Percentiles rank a stretch among this genome's conserved stretches.
These are phyloP conservation scores for Geotrichum klebahnii DNA, from an alignment of 1,139 yeast genomes.

Conservation along the genomic window DNA sequence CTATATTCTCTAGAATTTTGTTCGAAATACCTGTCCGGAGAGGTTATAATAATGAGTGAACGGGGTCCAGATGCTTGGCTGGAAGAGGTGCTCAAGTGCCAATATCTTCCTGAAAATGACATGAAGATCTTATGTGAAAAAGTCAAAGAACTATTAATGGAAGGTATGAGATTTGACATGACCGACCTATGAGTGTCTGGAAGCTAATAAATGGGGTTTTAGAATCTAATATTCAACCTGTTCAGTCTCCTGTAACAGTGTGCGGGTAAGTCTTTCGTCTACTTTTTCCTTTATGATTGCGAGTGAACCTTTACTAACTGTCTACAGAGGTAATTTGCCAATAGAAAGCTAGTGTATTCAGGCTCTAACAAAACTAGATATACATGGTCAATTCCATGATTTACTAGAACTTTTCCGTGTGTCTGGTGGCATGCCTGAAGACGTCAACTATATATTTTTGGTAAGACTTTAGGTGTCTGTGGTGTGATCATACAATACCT, in stretches of 20 bases:
- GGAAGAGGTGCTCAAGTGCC: slow-evolving; percentile 86
- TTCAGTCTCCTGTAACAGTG: slow-evolving; percentile 93
- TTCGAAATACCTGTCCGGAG: too few species aligned
- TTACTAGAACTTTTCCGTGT: slow-evolving; percentile 84
- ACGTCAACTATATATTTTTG: slow-evolving; percentile 69
- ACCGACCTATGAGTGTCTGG: neutral
- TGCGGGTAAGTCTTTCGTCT: slow-evolving; percentile 56
- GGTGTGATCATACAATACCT: neutral
- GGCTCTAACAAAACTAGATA: slow-evolving; percentile 47
- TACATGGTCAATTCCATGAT: slow-evolving; percentile 97
- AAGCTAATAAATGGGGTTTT: neutral
- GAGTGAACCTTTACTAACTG: neutral
- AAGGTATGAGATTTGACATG: slow-evolving; percentile 38
- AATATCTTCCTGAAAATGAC: slow-evolving; percentile 82
- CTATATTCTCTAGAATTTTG: too few species aligned
- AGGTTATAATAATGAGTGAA: too few species aligned
- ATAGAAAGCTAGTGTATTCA: neutral
- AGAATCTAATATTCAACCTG: slow-evolving; percentile 94
- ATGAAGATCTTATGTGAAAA: slow-evolving; percentile 95
- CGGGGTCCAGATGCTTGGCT: slow-evolving; percentile 96
- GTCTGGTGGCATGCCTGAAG: slow-evolving; percentile 88
- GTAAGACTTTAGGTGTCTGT: slow-evolving; percentile 21
- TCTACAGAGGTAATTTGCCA: slow-evolving; percentile 1
- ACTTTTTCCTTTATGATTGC: neutral
- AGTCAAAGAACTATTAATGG: slow-evolving; percentile 86